Conservation (phyloP, 306 rosid genomes). For the Cicer yamashitae region DNA sequence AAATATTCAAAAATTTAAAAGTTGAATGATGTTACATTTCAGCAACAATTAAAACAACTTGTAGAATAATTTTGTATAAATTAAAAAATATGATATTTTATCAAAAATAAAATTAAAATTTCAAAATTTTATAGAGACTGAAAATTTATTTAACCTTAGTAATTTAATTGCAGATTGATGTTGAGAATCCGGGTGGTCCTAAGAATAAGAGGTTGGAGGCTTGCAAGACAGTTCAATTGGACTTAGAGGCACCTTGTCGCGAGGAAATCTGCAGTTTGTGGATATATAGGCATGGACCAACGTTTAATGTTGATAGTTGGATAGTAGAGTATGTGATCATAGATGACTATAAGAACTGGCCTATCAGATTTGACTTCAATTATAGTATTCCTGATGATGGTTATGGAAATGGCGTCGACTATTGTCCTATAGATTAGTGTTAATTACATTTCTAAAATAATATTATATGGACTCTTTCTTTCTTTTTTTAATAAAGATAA, state of each 20-base stretch:
- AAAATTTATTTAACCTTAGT: no score
- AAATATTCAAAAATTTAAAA: no score
- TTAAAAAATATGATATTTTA: no score
- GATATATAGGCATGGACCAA: not conserved
- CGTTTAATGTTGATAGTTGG: conserved; percentile 47
- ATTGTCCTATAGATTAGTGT: not conserved
- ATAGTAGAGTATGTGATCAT: conserved; percentile 58
- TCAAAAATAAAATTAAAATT: no score
- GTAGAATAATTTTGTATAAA: no score
- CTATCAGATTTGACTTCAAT: conserved; percentile 49
- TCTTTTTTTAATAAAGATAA: not conserved
- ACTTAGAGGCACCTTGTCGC: conserved; percentile 46
- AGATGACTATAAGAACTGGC: conserved; percentile 37
- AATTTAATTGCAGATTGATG: conserved; percentile 45
- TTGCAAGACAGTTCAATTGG: conserved; percentile 49
- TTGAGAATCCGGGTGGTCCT: conserved; percentile 57
- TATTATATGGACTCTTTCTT: no score
- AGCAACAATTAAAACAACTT: no score
- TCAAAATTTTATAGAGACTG: no score
- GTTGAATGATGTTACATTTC: no score
- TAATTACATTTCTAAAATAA: no score
- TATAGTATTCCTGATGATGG: not conserved
- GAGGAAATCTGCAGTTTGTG: conserved; percentile 55
- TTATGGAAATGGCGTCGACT: conserved; percentile 53
- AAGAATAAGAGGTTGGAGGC: conserved; percentile 46